Base-by-base conservation (phyloP, 257 asterid genomes). In the Solanum tacnaense region DNA sequence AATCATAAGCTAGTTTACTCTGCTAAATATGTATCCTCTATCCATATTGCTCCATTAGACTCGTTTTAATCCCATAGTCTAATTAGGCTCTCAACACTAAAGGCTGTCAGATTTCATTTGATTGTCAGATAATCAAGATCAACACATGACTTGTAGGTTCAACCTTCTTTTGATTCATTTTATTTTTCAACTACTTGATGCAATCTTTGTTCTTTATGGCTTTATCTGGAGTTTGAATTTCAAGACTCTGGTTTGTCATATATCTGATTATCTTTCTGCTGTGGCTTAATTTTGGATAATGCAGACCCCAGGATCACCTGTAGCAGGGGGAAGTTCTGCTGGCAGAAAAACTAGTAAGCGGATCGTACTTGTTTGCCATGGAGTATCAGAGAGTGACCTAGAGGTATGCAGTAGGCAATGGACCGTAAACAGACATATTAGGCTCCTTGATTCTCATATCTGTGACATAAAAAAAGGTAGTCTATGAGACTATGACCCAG, bases 241-340 rank as follows among this genome's bases (percentile, higher is more conserved):
- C 41, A 81, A 81, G 68, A 27, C 86, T 84, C 23, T 79, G 79
- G 56, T 25, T 91, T 49, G 38, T 16, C 27, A n/a, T 81, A 9
- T 44, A 81, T 46, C 65, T 81, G 70, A 46, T 46, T 49, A 29
- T 81, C 68, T 46, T 20, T 29, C 2, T 29, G 44, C 41, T 81
- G 29, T 49, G 29, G 34, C 85, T 46, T 81, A 49, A 81, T 1
- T 31, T 81, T 93, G 38, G 91, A 91, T 94, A 88, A 89, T 92
- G 96, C 98, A 96, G 99, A 96, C 99, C 62, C 98, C 99, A 62
- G 90, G 96, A 89, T 93, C 99, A 12, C 99, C 99, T 25, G 27
- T 96, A 78, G 94, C 93, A 65, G 76, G 86, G 83, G 94, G 96
- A 84, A 89, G 88, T 87, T 93, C 98, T 31, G 98, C 71, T 25